Evolutionary conservation across 768 basidiomycete species (phyloP), one percentile per base, ranked within the genome.

Genomic region (Mycena chlorophos): DNA sequence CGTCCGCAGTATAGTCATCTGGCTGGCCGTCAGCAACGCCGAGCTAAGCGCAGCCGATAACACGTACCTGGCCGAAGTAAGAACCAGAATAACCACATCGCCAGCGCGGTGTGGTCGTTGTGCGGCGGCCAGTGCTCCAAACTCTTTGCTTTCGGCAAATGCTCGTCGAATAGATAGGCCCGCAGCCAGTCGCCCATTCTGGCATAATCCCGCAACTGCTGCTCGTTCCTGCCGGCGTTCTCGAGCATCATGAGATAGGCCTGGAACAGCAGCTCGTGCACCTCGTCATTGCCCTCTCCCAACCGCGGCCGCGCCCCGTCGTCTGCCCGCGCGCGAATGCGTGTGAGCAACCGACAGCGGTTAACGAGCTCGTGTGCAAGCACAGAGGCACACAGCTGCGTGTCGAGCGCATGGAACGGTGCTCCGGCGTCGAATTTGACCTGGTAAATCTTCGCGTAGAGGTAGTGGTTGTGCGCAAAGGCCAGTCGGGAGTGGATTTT

Each of bases 21-120:
- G 55, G 26, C 34, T 14, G 49, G 30, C 31, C 28, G 39, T 49
- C 38, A 47, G 39, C 38, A 51, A 31, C 48, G 22, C 43, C 37
- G 45, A 27, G 16, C 25, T 28, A 57, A 25, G 38, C 23, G 26
- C 22, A 17, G 34, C 51, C 42, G 10, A 46, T 4, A 54, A 25
- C 27, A 71, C 85, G 61, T 59, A 87, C 89, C 80, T 55, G 82
- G 79, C 22, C 73, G 75, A 16, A 90, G 66, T 31, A 91, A 69
- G 60, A 88, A 82, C 88, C 89, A 92, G 63, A 88, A 82, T 17
- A 91, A 65, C 89, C 88, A 92, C 81, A 90, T 86, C 3, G 84
- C 87, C 43, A 90, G 66, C 3, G 85, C 74, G 42, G 77, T 80
- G 19, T 75, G 71, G 57, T 75, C 74, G 52, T 78, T 74, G 47